These are phyloP conservation scores for Hypomyces rosellus DNA, from an alignment of 2,329 filamentous ascomycete genomes.

Conservation along the genomic window DNA sequence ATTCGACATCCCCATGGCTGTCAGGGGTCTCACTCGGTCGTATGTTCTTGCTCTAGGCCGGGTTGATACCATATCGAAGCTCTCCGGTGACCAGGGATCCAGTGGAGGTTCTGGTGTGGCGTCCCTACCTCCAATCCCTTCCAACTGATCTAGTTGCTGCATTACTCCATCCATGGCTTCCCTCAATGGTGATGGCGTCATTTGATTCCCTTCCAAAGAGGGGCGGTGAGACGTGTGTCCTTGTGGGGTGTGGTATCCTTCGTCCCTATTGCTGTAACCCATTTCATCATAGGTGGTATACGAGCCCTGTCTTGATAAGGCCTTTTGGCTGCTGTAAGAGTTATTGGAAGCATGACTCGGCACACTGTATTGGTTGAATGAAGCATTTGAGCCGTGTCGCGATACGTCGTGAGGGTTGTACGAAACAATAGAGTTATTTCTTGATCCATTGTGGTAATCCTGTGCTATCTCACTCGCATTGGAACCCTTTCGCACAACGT, in stretches of 20 bases:
- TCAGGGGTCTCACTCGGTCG: slow-evolving; percentile 48
- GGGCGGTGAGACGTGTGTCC: slow-evolving; percentile 59
- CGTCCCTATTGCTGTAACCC: slow-evolving; percentile 12
- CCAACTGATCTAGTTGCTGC: slow-evolving; percentile 84
- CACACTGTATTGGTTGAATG: slow-evolving; percentile 19
- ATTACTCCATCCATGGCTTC: slow-evolving; percentile 98
- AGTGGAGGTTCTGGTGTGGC: slow-evolving; percentile 50
- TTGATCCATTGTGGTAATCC: slow-evolving; percentile 13
- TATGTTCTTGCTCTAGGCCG: slow-evolving; percentile 21
- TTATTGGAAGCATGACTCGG: slow-evolving; percentile 7
- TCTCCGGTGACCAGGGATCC: slow-evolving; percentile 87
- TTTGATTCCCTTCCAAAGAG: slow-evolving; percentile 58
- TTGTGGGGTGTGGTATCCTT: slow-evolving; percentile 46
- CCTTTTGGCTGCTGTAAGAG: slow-evolving; percentile 25
- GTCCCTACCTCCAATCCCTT: slow-evolving; percentile 42
- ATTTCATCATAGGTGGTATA: slow-evolving; percentile 35
- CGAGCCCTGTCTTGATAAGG: slow-evolving; percentile 33
- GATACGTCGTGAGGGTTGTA: slow-evolving; percentile 28
- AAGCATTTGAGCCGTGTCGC: slow-evolving; percentile 30
- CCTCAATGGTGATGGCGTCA: slow-evolving; percentile 85
- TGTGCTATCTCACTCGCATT: slow-evolving; percentile 8
- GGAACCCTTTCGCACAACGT: slow-evolving; percentile 36
- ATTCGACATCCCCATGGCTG: slow-evolving; percentile 63
- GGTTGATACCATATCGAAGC: slow-evolving; percentile 55
- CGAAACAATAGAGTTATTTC: slow-evolving; percentile 28